Evolutionary conservation across 2,329 filamentous ascomycete genomes (phyloP).

Genomic region (Aspergillus terreus): DNA sequence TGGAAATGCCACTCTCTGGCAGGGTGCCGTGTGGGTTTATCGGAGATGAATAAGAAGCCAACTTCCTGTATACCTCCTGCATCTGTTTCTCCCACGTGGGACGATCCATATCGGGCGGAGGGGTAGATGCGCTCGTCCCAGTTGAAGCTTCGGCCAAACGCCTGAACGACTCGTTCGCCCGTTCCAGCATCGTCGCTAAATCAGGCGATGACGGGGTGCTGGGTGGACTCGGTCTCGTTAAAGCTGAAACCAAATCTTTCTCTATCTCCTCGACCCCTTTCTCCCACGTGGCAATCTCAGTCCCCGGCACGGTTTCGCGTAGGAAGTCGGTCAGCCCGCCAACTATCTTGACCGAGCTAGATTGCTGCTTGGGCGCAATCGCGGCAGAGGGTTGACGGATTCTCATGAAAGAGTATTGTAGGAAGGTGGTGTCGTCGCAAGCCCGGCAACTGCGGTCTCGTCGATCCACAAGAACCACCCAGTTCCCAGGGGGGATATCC

Average conservation of each 20-base stretch:
- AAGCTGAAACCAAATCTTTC: slow-evolving; percentile 1
- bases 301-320: slow-evolving; percentile 8
- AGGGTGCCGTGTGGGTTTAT: no score
- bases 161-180: no score
- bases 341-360: slow-evolving; percentile 6
- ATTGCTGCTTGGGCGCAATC: slow-evolving; percentile 7
- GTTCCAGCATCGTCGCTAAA: no score
- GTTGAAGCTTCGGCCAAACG: no score
- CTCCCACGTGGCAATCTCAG: slow-evolving; percentile 8
- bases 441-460: slow-evolving; percentile 1
- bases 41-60: no score
- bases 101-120: no score
- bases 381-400: slow-evolving; percentile 4
- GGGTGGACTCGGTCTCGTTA: background rate
- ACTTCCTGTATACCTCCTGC: no score
- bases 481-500: slow-evolving; percentile 9
- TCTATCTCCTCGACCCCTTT: slow-evolving; percentile 7
- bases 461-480: slow-evolving; percentile 12
- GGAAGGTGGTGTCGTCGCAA: slow-evolving; percentile 4
- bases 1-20: no score
- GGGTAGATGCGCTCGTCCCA: no score
- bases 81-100: no score
- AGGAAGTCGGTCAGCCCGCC: slow-evolving; percentile 14
- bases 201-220: no score
- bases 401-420: slow-evolving; percentile 15